These are phyloP conservation scores for Geranomyces variabilis DNA, from an alignment of 192 early-diverging fungal genomes.

Conservation along the genomic window DNA sequence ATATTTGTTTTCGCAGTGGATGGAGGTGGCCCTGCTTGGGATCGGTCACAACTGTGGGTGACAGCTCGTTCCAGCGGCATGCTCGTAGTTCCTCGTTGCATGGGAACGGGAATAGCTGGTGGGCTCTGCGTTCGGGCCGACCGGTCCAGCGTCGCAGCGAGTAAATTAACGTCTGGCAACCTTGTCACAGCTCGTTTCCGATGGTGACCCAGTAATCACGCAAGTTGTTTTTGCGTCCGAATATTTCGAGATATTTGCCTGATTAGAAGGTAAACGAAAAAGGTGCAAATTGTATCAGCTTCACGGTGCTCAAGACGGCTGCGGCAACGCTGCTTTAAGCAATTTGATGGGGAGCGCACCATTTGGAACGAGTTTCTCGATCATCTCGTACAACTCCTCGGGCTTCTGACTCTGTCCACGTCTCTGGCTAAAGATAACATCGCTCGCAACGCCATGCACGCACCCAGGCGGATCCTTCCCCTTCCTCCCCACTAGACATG, in stretches of 20 bases:
- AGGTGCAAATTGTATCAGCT: too few species aligned
- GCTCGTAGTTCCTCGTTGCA: too few species aligned
- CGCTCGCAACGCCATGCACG: constrained; percentile 61
- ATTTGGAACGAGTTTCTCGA: constrained; percentile 89
- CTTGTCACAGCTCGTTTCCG: constrained; percentile 85
- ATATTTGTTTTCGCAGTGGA: too few species aligned
- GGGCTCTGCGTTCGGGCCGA: too few species aligned
- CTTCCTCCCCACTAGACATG: constrained; percentile 93
- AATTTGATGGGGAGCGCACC: constrained; percentile 43
- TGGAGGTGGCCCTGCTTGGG: too few species aligned
- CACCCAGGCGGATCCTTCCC: constrained; percentile 47
- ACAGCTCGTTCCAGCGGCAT: too few species aligned
- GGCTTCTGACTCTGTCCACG: constrained; percentile 97
- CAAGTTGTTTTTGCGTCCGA: constrained; percentile 95
- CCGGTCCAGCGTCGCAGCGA: too few species aligned
- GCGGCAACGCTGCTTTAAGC: too few species aligned
- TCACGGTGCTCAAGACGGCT: too few species aligned
- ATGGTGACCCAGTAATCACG: constrained; percentile 96
- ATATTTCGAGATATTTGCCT: constrained; percentile 91
- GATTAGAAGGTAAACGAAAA: background rate
- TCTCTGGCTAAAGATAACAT: constrained; percentile 92
- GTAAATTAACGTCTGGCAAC: too few species aligned
- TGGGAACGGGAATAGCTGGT: too few species aligned
- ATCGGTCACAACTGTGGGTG: too few species aligned
- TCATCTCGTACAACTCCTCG: constrained; percentile 92